phyloP scores from a whole-genome alignment of 306 rosid species.

The Cucumis melo region DNA sequence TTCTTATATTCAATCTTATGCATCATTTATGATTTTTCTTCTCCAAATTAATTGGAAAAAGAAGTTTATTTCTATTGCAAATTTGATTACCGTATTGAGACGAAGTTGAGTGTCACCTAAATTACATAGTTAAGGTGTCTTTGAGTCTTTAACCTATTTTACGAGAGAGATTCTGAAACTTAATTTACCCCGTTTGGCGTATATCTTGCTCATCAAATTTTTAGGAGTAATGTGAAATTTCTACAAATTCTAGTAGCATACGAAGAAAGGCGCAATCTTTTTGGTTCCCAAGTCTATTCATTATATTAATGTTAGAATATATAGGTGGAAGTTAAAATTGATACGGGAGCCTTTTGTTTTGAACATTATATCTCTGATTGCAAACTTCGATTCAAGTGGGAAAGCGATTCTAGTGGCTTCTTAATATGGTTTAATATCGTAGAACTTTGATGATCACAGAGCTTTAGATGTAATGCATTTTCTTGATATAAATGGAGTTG shows the following conservation, averaged over 20 bases:
- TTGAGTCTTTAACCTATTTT: not conserved
- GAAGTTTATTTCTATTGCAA: not conserved
- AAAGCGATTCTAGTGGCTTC: not conserved
- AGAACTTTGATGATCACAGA: not conserved
- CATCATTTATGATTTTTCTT: not conserved
- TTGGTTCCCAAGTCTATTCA: not conserved
- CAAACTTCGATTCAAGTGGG: not conserved
- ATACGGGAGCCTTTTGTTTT: not conserved
- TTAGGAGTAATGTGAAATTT: not conserved
- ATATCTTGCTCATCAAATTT: not conserved
- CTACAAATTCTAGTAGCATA: not conserved
- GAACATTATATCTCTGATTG: not conserved
- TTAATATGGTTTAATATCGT: not conserved
- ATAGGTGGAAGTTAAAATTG: not conserved
- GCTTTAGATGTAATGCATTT: not conserved
- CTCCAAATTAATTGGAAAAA: not conserved
- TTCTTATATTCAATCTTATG: not conserved
- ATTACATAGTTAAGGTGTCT: not conserved
- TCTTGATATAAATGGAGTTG: not conserved
- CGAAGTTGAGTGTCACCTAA: not conserved
- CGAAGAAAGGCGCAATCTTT: not conserved
- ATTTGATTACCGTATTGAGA: not conserved
- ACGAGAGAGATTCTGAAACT: not conserved
- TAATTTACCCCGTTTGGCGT: not conserved
- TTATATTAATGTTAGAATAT: not conserved